Percentiles rank a stretch among this genome's conserved stretches.
Conservation (phyloP, 2,329 filamentous ascomycete species). For the Blastomyces silverae region DNA sequence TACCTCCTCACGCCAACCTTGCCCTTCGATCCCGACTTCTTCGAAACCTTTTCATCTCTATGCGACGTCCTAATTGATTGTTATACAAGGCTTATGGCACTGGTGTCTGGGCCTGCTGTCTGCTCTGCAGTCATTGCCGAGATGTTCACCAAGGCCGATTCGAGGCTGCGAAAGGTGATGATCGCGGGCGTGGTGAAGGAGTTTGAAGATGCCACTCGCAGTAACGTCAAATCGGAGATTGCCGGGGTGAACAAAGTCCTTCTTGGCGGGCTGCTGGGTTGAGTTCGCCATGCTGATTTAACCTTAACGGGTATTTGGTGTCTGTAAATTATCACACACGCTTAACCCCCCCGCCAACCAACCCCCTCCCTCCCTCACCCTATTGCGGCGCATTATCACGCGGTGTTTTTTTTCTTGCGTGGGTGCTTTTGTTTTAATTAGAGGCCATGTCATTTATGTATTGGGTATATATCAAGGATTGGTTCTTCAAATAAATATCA, state of each 20-base stretch:
- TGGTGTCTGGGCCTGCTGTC: constrained; percentile 68
- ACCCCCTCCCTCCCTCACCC: no score
- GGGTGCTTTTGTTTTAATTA: not conserved
- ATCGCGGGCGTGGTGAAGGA: constrained; percentile 81
- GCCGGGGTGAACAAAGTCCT: constrained; percentile 83
- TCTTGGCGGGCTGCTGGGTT: constrained; percentile 69
- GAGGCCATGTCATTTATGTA: not conserved
- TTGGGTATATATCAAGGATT: constrained; percentile 1
- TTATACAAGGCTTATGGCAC: constrained; percentile 68
- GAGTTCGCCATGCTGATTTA: constrained; percentile 12
- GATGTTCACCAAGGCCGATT: constrained; percentile 83
- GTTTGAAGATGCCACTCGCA: constrained; percentile 80
- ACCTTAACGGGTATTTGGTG: no score
- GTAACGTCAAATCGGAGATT: constrained; percentile 70
- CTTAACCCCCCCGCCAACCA: not conserved
- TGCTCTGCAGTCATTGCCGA: constrained; percentile 68
- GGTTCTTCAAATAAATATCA: not conserved
- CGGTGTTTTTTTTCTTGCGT: not conserved
- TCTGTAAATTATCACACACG: not conserved
- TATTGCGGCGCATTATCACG: not conserved
- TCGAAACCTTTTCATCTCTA: constrained; percentile 89
- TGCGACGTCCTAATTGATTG: constrained; percentile 93
- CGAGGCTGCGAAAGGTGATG: constrained; percentile 78
- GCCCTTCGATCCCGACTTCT: constrained; percentile 95
- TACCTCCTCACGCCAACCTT: constrained; percentile 84